Evolutionary conservation across 2,329 filamentous ascomycete species (phyloP), one percentile per base, ranked within the genome.

Genomic region (Mollisiaceae sp.): DNA sequence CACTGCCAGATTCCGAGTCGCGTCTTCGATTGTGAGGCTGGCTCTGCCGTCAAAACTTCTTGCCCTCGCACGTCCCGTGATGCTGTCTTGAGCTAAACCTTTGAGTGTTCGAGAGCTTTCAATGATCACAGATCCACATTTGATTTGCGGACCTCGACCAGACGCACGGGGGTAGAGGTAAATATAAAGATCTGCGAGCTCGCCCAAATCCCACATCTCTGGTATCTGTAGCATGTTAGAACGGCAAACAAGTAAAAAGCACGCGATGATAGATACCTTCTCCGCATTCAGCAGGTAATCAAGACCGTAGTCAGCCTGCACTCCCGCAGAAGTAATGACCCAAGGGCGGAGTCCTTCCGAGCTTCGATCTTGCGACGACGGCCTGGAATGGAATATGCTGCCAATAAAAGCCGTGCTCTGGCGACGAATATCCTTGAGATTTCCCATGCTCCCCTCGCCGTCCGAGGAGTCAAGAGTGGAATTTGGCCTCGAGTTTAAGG

Each of bases 141-240:
- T 88, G 78, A 90, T 89, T 0, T 85, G 89, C 1, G 87, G 83
- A 0, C 84, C 84, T 9, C 75, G 77, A 11, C 82, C 82, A 65
- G 79, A 82, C 5, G 78, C 78, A 62, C 79, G 82, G 0, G 86
- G 81, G 63, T 84, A 84, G 4, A 91, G 77, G 70, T 87, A 86
- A 22, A 91, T 81, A 59, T 81, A 79, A 27, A 89, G 82, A 66
- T 83, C 83, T 45, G 85, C 87, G 60, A 76, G 78, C 62, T 59
- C 52, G 15, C 61, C 45, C 20, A 89, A 86, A 69, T 87, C 85
- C 88, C 88, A 90, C 22, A 91, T 76, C 74, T 90, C 88, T 1
- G 87, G 86, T 4, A 90, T 85, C 86, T 88, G 54, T 41, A 61
- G 45, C 57, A 64, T n/a, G 62, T 72, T 55, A 69, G 64, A 39